Evolutionary conservation across 305 asterid genomes (phyloP).

Genomic region (Nicotiana rustica): DNA sequence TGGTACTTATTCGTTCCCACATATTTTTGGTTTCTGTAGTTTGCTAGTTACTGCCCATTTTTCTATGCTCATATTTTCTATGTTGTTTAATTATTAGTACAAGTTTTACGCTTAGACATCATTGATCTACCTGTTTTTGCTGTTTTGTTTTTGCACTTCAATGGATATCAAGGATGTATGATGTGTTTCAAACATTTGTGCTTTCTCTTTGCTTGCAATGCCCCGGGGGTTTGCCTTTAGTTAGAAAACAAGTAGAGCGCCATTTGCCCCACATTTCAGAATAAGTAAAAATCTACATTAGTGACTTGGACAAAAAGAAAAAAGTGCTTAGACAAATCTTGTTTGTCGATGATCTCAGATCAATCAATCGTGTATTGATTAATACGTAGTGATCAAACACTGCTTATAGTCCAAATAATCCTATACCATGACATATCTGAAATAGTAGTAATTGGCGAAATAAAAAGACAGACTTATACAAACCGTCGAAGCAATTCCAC

Average conservation of each 20-base stretch:
- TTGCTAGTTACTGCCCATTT: neutral
- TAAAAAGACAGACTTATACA: neutral
- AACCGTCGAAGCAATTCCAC: neutral
- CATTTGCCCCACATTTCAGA: neutral
- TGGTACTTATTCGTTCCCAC: constrained; percentile 55
- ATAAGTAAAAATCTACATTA: neutral
- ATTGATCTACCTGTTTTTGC: neutral
- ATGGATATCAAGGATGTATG: neutral
- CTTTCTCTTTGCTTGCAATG: neutral
- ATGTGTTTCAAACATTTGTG: neutral
- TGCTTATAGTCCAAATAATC: neutral
- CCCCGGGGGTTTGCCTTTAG: neutral
- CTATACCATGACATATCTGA: neutral
- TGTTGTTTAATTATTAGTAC: neutral
- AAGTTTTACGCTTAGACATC: neutral
- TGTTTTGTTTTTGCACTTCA: neutral
- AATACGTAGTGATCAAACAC: neutral
- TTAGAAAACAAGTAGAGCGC: neutral
- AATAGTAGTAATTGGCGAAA: neutral
- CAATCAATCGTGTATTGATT: neutral
- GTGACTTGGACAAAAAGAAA: neutral
- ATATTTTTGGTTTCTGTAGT: neutral
- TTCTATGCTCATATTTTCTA: neutral
- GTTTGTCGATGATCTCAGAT: neutral
- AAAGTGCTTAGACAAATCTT: neutral